A percentile compares a stretch with the other conserved stretches of the same genome.
These are phyloP conservation scores for Paecilomyces sp. DNA, from an alignment of 2,329 filamentous ascomycete species.

Conservation along the genomic window DNA sequence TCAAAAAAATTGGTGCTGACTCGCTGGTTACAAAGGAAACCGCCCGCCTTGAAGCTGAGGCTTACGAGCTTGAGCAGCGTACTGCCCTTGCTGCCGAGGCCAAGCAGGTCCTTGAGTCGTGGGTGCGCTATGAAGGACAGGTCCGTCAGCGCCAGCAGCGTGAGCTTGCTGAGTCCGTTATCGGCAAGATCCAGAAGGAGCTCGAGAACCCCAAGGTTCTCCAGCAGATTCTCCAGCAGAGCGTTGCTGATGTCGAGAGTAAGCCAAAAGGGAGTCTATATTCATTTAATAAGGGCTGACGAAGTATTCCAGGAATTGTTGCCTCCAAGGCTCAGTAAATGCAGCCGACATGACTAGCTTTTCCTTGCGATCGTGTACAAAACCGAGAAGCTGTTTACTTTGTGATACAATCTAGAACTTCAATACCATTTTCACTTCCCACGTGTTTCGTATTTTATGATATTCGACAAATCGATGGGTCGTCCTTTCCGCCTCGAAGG, in stretches of 20 bases:
- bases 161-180: constrained; percentile 87
- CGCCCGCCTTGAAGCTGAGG: constrained; percentile 88
- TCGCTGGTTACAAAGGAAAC: constrained; percentile 63
- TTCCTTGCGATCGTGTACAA: constrained; percentile 33
- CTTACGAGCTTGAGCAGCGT: constrained; percentile 94
- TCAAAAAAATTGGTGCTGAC: constrained; percentile 2
- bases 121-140: constrained; percentile 97
- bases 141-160: constrained; percentile 98
- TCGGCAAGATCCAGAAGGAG: constrained; percentile 98
- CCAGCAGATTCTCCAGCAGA: constrained; percentile 97
- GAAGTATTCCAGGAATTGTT: constrained; percentile 27
- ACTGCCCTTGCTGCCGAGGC: constrained; percentile 88
- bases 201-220: constrained; percentile 95
- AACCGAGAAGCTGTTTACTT: constrained; percentile 30
- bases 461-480: background rate
- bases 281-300: constrained; percentile 8
- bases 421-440: constrained; percentile 26
- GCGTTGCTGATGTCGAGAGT: constrained; percentile 94
- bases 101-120: constrained; percentile 92
- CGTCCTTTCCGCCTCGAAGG: background rate
- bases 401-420: constrained; percentile 13
- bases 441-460: constrained; percentile 2
- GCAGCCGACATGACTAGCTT: constrained; percentile 20
- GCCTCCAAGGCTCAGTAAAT: constrained; percentile 33
- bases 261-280: constrained; percentile 28